A percentile compares a stretch with the other conserved stretches of the same genome.
Conservation (phyloP, 1,284 basidiomycete genomes). For the Erythrobasidium hasegawianum region DNA sequence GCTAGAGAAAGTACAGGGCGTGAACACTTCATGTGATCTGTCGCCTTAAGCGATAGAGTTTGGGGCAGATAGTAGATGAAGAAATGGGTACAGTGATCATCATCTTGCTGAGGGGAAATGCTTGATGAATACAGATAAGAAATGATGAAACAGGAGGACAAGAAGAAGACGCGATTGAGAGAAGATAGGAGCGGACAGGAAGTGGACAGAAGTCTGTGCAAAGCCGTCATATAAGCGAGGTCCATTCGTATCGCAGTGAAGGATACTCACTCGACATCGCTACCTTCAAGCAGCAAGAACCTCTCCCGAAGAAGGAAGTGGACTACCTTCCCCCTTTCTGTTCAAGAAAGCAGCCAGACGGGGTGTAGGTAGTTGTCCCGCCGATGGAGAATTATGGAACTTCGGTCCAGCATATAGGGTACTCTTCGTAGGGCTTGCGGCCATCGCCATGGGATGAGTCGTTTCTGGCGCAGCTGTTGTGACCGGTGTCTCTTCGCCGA, state of each 20-base stretch:
- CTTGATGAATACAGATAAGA: too few relatives aligned
- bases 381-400: conserved; percentile 37
- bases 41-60: too few relatives aligned
- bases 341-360: conserved; percentile 27
- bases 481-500: background rate
- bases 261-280: too few relatives aligned
- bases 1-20: too few relatives aligned
- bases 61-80: too few relatives aligned
- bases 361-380: conserved; percentile 31
- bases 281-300: too few relatives aligned
- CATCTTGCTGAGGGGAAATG: too few relatives aligned
- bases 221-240: too few relatives aligned
- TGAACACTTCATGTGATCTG: too few relatives aligned
- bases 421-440: conserved; percentile 14
- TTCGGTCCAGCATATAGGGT: conserved; percentile 35
- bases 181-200: background rate
- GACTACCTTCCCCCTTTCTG: conserved; percentile 7
- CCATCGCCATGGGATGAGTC: background rate
- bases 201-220: too few relatives aligned
- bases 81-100: too few relatives aligned
- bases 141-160: background rate
- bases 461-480: background rate
- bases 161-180: background rate
- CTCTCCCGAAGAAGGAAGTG: background rate
- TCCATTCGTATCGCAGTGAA: too few relatives aligned